Conservation (phyloP, 2,329 filamentous ascomycete genomes). For the Diplodia scrobiculata region DNA sequence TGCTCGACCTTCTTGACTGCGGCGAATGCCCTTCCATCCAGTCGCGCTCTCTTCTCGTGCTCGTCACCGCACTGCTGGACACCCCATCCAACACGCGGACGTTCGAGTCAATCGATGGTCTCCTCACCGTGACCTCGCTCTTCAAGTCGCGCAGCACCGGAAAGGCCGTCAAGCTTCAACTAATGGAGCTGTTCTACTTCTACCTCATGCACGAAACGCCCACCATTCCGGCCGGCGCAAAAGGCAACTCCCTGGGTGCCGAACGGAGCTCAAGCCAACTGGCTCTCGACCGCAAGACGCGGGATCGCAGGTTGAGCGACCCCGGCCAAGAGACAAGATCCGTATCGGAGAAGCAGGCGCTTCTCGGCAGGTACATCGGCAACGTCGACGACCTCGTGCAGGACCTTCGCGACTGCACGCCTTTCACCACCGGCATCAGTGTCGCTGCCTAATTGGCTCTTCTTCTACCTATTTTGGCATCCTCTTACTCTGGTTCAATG, state of each 20-base stretch:
- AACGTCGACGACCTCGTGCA: slow-evolving; percentile 78
- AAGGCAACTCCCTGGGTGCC: slow-evolving; percentile 37
- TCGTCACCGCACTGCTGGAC: slow-evolving; percentile 86
- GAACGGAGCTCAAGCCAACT: slow-evolving; percentile 34
- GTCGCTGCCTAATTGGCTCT: not conserved
- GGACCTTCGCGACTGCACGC: slow-evolving; percentile 76
- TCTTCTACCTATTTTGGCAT: not conserved
- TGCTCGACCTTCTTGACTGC: slow-evolving; percentile 91
- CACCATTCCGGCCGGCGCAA: slow-evolving; percentile 26
- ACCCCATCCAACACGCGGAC: slow-evolving; percentile 84
- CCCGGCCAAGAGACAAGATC: slow-evolving; percentile 54
- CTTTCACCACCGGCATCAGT: slow-evolving; percentile 45
- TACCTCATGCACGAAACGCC: slow-evolving; percentile 92
- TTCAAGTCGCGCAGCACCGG: slow-evolving; percentile 87
- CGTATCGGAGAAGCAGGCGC: slow-evolving; percentile 78
- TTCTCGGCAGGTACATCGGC: slow-evolving; percentile 75
- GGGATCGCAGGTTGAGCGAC: slow-evolving; percentile 38
- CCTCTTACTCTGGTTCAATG: not conserved
- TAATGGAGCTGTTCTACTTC: slow-evolving; percentile 98
- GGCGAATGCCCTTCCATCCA: slow-evolving; percentile 89
- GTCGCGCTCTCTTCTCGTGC: slow-evolving; percentile 82
- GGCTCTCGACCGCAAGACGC: slow-evolving; percentile 37
- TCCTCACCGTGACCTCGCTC: slow-evolving; percentile 86
- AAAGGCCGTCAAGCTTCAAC: slow-evolving; percentile 87
- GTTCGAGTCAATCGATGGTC: slow-evolving; percentile 88